Conservation (phyloP, 805 yeast species). For the Ogataea trehaloabstinens region DNA sequence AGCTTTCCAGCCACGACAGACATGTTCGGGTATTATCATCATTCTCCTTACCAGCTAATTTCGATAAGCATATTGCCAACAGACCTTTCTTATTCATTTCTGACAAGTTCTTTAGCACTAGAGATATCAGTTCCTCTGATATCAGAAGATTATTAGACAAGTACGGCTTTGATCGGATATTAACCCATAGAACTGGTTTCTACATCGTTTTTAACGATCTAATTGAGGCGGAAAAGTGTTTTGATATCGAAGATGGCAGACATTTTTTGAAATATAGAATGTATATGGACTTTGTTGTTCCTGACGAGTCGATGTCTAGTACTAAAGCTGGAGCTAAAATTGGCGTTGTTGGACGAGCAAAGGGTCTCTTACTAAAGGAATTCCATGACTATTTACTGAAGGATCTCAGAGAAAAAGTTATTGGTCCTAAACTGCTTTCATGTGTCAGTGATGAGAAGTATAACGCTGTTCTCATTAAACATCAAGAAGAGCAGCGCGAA, state of each 20-base stretch:
- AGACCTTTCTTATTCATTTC: constrained; percentile 59
- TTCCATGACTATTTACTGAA: constrained; percentile 59
- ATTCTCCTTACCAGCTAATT: constrained; percentile 43
- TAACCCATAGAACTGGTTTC: constrained; percentile 64
- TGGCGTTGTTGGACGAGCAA: constrained; percentile 55
- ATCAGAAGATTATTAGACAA: constrained; percentile 56
- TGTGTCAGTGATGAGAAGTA: constrained; percentile 57
- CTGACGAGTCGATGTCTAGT: constrained; percentile 36
- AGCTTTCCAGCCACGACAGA: constrained; percentile 29
- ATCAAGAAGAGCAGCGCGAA: constrained; percentile 27
- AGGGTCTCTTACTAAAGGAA: constrained; percentile 57
- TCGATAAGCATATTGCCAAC: constrained; percentile 48
- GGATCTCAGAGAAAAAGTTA: constrained; percentile 70
- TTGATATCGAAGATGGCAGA: constrained; percentile 57
- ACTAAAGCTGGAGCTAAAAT: constrained; percentile 28
- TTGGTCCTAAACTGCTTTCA: constrained; percentile 67
- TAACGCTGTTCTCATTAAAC: constrained; percentile 45
- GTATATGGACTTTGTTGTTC: constrained; percentile 58
- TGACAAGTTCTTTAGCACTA: constrained; percentile 47
- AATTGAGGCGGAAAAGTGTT: constrained; percentile 59
- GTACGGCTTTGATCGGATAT: constrained; percentile 64
- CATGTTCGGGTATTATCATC: constrained; percentile 29
- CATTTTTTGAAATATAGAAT: constrained; percentile 45
- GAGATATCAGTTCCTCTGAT: constrained; percentile 50
- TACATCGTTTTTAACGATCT: constrained; percentile 65